Evolutionary conservation across 2,329 filamentous ascomycete species (phyloP).

Genomic region (Venturiaceae sp.): DNA sequence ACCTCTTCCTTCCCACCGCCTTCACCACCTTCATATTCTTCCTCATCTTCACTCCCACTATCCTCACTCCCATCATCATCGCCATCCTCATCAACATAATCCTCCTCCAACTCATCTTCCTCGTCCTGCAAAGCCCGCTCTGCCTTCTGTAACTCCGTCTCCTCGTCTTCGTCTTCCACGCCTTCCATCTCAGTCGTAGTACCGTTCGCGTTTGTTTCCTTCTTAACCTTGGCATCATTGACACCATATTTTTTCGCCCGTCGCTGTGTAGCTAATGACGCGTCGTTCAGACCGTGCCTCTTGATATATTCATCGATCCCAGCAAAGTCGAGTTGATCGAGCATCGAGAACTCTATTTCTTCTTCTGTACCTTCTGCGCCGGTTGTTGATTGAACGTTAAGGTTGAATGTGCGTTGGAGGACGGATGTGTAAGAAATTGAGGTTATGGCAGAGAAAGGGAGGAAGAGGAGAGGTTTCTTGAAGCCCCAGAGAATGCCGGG

Average conservation of each 20-base stretch:
- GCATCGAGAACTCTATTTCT: constrained; percentile 56
- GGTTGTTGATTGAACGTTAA: constrained; percentile 41
- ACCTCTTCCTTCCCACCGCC: neutral
- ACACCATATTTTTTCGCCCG: constrained; percentile 51
- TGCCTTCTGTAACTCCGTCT: constrained; percentile 31
- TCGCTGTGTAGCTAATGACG: constrained; percentile 50
- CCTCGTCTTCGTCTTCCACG: constrained; percentile 28
- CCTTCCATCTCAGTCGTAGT: constrained; percentile 12
- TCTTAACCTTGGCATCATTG: constrained; percentile 26
- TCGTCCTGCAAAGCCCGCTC: constrained; percentile 20
- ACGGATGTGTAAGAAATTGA: constrained; percentile 55
- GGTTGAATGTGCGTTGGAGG: constrained; percentile 56
- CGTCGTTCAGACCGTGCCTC: constrained; percentile 51
- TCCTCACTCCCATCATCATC: neutral
- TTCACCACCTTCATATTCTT: neutral
- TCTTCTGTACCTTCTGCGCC: constrained; percentile 23
- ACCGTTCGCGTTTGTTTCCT: constrained; percentile 17
- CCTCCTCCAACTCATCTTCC: constrained; percentile 13
- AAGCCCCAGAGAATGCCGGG: constrained; percentile 54
- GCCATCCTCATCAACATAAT: constrained; percentile 3
- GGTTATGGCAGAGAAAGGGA: constrained; percentile 49
- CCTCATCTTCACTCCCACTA: neutral
- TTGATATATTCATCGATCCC: constrained; percentile 55
- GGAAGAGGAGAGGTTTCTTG: constrained; percentile 56
- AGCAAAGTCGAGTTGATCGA: constrained; percentile 53